Base-by-base conservation (phyloP, 768 basidiomycete genomes). In the Mycena maculata region DNA sequence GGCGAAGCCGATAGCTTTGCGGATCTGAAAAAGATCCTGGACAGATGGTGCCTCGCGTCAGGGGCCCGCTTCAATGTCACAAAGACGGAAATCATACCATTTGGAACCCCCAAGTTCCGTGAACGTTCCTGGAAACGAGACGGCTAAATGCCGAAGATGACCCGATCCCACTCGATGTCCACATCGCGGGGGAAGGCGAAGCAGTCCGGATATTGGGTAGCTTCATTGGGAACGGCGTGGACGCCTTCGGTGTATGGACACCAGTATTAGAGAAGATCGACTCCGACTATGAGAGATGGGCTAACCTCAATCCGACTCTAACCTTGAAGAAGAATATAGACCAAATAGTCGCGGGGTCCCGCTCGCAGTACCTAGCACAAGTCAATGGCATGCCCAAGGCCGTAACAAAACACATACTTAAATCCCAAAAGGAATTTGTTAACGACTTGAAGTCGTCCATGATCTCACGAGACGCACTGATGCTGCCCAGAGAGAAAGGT, bases 81-180 rank as follows among this genome's bases (percentile, higher is more conserved):
- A 0, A 86, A 86, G 70, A 84, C 82, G 0, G 76, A 79, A 27
- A 68, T 82, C 0, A 71, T 84, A 1, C 82, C 81, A 0, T 71
- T 83, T 0, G 81, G 83, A 0, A 47, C 64, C 4, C 31, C 36
- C 7, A 52, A 62, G 2, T 76, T 71, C 69, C 42, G 77, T 23
- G 33, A 54, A 22, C 10, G 16, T 4, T 74, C 2, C 28, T 57
- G 1, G 30, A n/a, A 16, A 68, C 45, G 0, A 60, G 73, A 53
- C 57, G 52, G 50, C 39, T 65, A 25, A 41, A 45, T 6, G 16
- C 18, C 20, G 52, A 3, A 1, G n/a, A 69, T 16, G 22, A 50
- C 0, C 38, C 38, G 53, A 64, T 78, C 27, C 73, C 74, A 1
- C 39, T 22, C 0, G 18, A 65, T 2, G 74, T 81, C 2, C 61